Base-by-base conservation (phyloP, 2,329 filamentous ascomycete genomes). In the Sclerotinia trifoliorum region DNA sequence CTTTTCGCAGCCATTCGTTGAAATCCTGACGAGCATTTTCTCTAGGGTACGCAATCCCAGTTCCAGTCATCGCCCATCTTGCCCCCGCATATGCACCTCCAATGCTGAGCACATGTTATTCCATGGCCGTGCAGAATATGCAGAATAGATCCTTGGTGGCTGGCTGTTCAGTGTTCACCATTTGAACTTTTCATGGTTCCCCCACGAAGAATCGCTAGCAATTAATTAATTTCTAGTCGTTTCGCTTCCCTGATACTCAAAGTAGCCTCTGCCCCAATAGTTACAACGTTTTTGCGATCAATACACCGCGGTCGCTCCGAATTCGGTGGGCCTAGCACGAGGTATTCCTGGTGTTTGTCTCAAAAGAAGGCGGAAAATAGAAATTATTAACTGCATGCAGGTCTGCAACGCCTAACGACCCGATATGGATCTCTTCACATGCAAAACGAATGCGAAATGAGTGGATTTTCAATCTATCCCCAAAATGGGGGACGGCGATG, bases 291-390 rank as follows among this genome's bases (percentile, higher is more conserved):
- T 48, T 51, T 24, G 15, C 46, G 13, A 62, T 62, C 58, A 62
- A 62, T 62, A 62, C 60, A 62, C 60, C 60, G 60, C 29, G 49
- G n/a, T 62, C n/a, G 46, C 60, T 62, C 60, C 60, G 60, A 62
- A 51, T 51, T 51, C n/a, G 60, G 46, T 62, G 60, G 60, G 29
- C 51, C 60, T 51, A 51, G 60, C 60, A 62, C 60, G 60, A 51
- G 60, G 60, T 39, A 51, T 32, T 35, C 44, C 58, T 61, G 44
- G 26, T 48, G 26, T 35, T 32, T 48, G 44, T 29, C 46, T 35
- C 46, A 51, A 62, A 51, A 35, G n/a, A 8, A 24, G 44, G 24
- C 55, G 39, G 39, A 57, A 57, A 57, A 42, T 57, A 57, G 54
- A 57, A 57, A 42, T 32, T 15, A 39, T 19, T 57, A 57, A 57